Evolutionary conservation across 139 green algal genomes (phyloP).

Genomic region (Chlamydomonas incerta): DNA sequence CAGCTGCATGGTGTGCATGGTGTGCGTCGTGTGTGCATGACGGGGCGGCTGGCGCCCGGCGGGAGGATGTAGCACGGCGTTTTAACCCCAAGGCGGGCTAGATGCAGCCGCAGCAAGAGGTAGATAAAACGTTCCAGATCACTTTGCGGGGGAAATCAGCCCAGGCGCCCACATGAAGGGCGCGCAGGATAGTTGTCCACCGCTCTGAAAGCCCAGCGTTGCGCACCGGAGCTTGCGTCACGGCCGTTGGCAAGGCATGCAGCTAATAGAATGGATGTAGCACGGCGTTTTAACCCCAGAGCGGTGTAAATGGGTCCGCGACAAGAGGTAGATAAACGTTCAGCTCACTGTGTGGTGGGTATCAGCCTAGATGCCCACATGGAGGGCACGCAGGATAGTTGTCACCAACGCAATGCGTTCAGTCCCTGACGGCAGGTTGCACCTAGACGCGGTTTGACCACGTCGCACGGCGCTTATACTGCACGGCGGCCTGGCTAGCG

Average conservation of each 20-base stretch:
- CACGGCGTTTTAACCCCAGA: background rate
- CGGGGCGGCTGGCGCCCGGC: too few relatives aligned
- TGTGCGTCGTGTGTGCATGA: too few relatives aligned
- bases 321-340: conserved; percentile 12
- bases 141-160: background rate
- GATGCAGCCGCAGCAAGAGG: background rate
- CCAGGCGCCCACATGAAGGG: background rate
- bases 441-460: background rate
- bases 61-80: background rate
- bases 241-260: too few relatives aligned
- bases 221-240: too few relatives aligned
- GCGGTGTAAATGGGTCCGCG: background rate
- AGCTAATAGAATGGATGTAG: too few relatives aligned
- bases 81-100: background rate
- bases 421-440: too few relatives aligned
- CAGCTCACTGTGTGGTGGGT: background rate
- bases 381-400: background rate
- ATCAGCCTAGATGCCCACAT: background rate
- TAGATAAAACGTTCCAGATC: conserved; percentile 5
- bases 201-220: too few relatives aligned
- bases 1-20: too few relatives aligned
- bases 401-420: background rate
- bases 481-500: background rate
- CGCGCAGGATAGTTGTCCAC: background rate
- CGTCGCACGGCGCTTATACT: conserved; percentile 35